Evolutionary conservation across 768 basidiomycete genomes (phyloP), one percentile per base, ranked within the genome.

Genomic region (Tephrocybe rancida): DNA sequence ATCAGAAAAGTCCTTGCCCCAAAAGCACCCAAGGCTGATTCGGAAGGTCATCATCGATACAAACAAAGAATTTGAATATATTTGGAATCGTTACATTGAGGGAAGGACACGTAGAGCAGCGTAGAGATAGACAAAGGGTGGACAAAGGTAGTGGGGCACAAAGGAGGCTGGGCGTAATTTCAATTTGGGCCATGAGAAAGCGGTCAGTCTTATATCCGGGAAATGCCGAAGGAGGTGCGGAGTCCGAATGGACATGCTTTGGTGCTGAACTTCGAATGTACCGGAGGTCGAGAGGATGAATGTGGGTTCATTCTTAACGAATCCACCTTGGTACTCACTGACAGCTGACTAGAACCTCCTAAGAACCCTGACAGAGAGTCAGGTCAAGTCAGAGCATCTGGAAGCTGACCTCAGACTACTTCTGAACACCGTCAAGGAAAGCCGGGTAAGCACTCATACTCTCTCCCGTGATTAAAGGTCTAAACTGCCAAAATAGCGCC

Each of bases 401-500:
- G 82, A 86, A 60, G 76, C 81, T 52, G 91, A 94, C 74, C 85
- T 97, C 61, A 87, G 85, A 67, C 79, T 88, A 57, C 80, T 97
- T 42, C 75, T 97, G 60, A 85, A 83, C 59, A 84, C 88, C 63
- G 91, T 96, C 64, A 94, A 90, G 79, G 90, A 93, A 64, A 84
- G 82, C 64, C 85, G 93, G 73, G 95, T 95, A 72, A 70, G 92
- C 81, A 54, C 18, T 55, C 54, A 49, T 46, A 65, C 52, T 56
- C 44, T 44, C 57, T 65, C 48, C 29, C 41, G 50, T 49, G 29
- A 46, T 60, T 54, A 55, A 50, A 44, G 37, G 18, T 56, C 49
- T 41, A 38, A 46, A 41, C 29, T 16, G 16, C 46, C 26, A 14
- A 25, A 45, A 35, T 61, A 74, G 68, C 73, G 68, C 8, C 64